Base-by-base conservation (phyloP, 1,139 yeast species). In the Nakaseomyces uthaithaninus region DNA sequence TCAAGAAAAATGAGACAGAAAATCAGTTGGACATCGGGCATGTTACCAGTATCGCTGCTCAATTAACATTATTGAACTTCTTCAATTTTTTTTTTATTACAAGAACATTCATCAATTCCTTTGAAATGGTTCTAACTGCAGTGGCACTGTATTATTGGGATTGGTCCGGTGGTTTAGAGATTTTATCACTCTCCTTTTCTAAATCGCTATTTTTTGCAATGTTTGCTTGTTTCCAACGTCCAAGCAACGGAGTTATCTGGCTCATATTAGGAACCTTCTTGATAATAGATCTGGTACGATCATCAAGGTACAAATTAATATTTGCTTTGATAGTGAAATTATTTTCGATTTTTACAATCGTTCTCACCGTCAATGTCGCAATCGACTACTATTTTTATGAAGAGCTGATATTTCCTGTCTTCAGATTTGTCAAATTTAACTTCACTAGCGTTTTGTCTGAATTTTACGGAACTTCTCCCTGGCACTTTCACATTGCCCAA, bases 181-280 rank as follows among this genome's bases (percentile, higher is more conserved):
- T 31, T 15, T 8, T 19, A 6, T 6, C 25, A n/a, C 15, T 3
- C 11, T 37, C 39, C 5, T 51, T 60, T 30, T 45, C 50, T 11
- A 46, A 48, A 20, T 55, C 66, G 19, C 41, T 66, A 33, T 39
- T 57, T 0, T 57, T 78, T 33, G 87, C 83, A 0, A 69, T 74
- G 2, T 31, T 73, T 2, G 69, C 80, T 20, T 79, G 85, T 50
- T 63, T 86, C 1, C 74, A 85, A 4, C 68, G 98, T 39, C 97
- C 98, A 0, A 86, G 95, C 0, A 87, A 85, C 58, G 80, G 70
- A 0, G 54, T 87, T 1, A 63, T 87, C 2, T 91, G 97, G 97
- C 27, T 68, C 0, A 65, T 69, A 25, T 59, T 83, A 27, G 94
- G 93, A 0, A 18, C 60, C 0, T 52, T 54, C 19, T 48, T 71